Base-by-base conservation (phyloP, 345 rosid species). In the Eucalyptus paniculata region DNA sequence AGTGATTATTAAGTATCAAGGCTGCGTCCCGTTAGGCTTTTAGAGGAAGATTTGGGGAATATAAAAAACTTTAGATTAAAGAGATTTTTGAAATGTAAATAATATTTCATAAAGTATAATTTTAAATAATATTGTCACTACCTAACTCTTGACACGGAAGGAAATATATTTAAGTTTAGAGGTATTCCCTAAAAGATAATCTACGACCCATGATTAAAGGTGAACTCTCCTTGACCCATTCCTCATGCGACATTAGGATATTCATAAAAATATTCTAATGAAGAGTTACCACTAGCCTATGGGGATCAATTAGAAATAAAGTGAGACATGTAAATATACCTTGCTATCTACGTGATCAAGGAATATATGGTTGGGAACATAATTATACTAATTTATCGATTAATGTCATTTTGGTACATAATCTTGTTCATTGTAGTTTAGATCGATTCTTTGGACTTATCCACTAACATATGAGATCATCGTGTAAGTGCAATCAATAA, bases 271-370 rank as follows among this genome's bases (percentile, higher is more conserved):
- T 53, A 0, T 53, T 53, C 2, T 53, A 53, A 53, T 19, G 10
- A 53, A 3, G 0, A 53, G 9, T 53, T 24, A 53, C 10, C 4
- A 1, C 56, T 19, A 53, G 56, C 0, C 5, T 3, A 3, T 53
- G 0, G 0, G 24, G 56, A 53, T 53, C 1, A 3, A 0, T 1
- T 18, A 53, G 56, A 53, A 53, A 53, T 53, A 3, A 53, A 19
- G 5, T 53, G 24, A 53, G 56, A 19, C 54, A 18, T 51, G 9
- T 51, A 53, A 53, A 2, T 2, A 53, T 53, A 53, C 2, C 10
- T 3, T 0, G 19, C 24, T 53, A 0, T 53, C 1, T 53, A 53
- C 0, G 0, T 0, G 0, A 19, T 53, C 4, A 8, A 3, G 0
- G 56, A 53, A 53, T 53, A 53, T 19, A 53, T 0, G 10, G 0